phyloP scores from a whole-genome alignment of 805 yeast genomes.

The Candida easanensis region DNA sequence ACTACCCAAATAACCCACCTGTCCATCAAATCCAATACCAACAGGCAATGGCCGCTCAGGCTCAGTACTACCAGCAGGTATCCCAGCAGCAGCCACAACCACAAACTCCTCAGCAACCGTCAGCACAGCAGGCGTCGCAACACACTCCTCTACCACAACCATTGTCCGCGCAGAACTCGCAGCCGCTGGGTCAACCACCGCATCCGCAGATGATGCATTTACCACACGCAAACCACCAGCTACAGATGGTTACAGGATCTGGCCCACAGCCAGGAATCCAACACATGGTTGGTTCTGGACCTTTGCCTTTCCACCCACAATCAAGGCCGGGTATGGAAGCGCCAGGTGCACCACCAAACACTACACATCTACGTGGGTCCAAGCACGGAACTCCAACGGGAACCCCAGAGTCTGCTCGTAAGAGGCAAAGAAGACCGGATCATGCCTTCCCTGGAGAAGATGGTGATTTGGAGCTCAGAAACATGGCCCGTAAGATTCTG shows the following conservation, averaged over 20 bases:
- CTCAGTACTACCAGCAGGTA: conserved; percentile 11
- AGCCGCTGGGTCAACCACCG: conserved; percentile 8
- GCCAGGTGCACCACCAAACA: conserved; percentile 9
- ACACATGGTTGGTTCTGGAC: background rate
- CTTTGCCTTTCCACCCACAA: conserved; percentile 23
- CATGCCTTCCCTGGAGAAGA: conserved; percentile 29
- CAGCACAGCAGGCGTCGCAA: conserved; percentile 4
- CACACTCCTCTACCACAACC: conserved; percentile 8
- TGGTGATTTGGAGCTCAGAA: conserved; percentile 37
- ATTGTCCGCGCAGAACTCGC: too few relatives aligned
- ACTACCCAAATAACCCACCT: conserved; percentile 17
- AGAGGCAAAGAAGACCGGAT: conserved; percentile 27
- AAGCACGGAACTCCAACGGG: conserved; percentile 11
- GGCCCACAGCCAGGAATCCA: conserved; percentile 13
- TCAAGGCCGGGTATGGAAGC: conserved; percentile 19
- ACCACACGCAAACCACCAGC: conserved; percentile 4
- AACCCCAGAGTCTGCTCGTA: conserved; percentile 25
- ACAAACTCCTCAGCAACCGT: conserved; percentile 7
- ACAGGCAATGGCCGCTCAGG: conserved; percentile 8
- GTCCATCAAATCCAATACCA: conserved; percentile 20
- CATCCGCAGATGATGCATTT: conserved; percentile 11
- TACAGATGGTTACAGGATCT: conserved; percentile 6
- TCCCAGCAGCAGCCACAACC: too few relatives aligned
- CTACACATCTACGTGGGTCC: conserved; percentile 5
- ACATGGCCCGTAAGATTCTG: conserved; percentile 31